Conservation (phyloP, 192 early-diverging fungal species). For the Phlyctochytrium planicorne region DNA sequence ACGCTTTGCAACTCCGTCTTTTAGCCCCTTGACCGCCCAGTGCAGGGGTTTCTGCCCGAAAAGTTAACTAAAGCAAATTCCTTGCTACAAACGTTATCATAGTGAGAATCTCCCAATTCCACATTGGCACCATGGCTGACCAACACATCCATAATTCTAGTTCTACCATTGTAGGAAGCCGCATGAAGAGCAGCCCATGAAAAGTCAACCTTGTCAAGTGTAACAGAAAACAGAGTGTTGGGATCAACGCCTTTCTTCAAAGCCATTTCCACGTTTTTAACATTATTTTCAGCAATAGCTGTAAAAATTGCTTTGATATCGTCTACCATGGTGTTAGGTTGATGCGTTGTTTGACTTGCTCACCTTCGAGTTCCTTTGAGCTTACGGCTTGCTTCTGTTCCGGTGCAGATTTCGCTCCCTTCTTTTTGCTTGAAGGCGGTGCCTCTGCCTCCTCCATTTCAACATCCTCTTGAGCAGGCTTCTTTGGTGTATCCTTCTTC, state of each 20-base stretch:
- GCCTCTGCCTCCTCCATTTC: too few relatives aligned
- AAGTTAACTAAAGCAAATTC: not conserved
- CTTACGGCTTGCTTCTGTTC: not conserved
- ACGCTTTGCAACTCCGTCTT: slow-evolving; percentile 66
- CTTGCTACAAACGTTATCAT: slow-evolving; percentile 54
- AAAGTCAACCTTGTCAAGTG: slow-evolving; percentile 57
- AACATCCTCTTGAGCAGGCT: not conserved
- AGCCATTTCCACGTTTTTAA: slow-evolving; percentile 18
- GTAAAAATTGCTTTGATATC: slow-evolving; percentile 34
- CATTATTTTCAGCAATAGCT: slow-evolving; percentile 42
- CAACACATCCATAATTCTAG: slow-evolving; percentile 65
- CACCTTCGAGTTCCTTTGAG: not conserved
- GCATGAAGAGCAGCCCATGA: slow-evolving; percentile 87
- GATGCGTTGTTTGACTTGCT: not conserved
- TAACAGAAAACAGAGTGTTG: slow-evolving; percentile 43
- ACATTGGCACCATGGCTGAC: slow-evolving; percentile 75
- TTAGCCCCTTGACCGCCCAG: slow-evolving; percentile 84
- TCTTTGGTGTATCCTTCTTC: not conserved
- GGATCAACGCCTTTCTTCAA: slow-evolving; percentile 28
- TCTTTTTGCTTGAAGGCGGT: not conserved
- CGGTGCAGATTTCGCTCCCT: not conserved
- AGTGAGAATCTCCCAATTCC: slow-evolving; percentile 82
- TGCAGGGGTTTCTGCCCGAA: slow-evolving; percentile 65
- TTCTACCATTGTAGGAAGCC: slow-evolving; percentile 76
- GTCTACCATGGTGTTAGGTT: not conserved